Conservation (phyloP, 345 rosid genomes). For the Viola odorata region DNA sequence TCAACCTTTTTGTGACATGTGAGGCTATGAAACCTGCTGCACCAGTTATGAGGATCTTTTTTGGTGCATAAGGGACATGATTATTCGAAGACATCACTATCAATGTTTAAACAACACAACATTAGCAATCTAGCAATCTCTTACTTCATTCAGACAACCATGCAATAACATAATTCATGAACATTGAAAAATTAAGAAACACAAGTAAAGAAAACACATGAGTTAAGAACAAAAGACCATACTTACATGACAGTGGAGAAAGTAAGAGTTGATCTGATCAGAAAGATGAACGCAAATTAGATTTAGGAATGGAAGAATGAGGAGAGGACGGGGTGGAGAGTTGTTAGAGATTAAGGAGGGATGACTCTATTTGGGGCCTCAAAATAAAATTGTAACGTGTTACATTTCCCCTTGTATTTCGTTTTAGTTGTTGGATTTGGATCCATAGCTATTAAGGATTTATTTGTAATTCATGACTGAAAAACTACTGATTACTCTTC, state of each 20-base stretch:
- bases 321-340: not conserved
- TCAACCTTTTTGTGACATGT: slow-evolving; percentile 43
- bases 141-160: too few relatives aligned
- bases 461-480: not conserved
- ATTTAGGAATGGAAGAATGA: too few relatives aligned
- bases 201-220: too few relatives aligned
- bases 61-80: slow-evolving; percentile 37
- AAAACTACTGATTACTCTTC: too few relatives aligned
- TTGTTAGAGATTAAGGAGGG: slow-evolving; percentile 26
- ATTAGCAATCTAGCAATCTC: not conserved
- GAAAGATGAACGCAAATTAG: too few relatives aligned
- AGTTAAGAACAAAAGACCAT: too few relatives aligned
- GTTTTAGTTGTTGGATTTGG: not conserved
- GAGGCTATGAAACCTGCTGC: slow-evolving; percentile 69
- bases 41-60: slow-evolving; percentile 56
- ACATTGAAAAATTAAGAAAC: too few relatives aligned
- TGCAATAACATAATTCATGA: too few relatives aligned
- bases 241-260: too few relatives aligned
- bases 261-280: too few relatives aligned
- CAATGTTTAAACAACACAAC: not conserved
- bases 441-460: not conserved
- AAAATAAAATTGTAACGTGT: slow-evolving; percentile 10
- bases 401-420: not conserved
- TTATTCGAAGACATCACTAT: slow-evolving; percentile 16
- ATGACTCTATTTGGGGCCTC: slow-evolving; percentile 12